Evolutionary conservation across 2,329 filamentous ascomycete genomes (phyloP).

Genomic region (Gnomoniopsis smithogilvyi): DNA sequence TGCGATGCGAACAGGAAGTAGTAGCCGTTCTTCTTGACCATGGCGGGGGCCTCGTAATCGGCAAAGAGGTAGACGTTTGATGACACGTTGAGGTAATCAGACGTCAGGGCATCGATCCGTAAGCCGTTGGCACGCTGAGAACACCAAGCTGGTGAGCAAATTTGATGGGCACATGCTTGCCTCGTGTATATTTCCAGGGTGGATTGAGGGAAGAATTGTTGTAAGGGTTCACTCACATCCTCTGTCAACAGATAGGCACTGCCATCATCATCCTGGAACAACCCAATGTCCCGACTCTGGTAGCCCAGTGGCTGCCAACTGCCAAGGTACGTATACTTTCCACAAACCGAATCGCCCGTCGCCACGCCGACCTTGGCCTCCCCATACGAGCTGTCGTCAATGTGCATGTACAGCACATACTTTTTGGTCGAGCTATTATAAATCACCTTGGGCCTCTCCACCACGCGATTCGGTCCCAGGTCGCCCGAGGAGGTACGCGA

Average conservation of each 20-base stretch:
- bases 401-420: slow-evolving; percentile 68
- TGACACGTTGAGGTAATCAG: slow-evolving; percentile 53
- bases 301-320: slow-evolving; percentile 31
- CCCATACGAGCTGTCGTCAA: slow-evolving; percentile 57
- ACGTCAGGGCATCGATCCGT: slow-evolving; percentile 52
- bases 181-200: too few relatives aligned
- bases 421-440: slow-evolving; percentile 60
- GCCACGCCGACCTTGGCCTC: slow-evolving; percentile 65
- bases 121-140: slow-evolving; percentile 48
- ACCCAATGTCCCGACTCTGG: slow-evolving; percentile 46
- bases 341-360: slow-evolving; percentile 56
- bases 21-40: slow-evolving; percentile 58
- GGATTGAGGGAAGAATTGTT: too few relatives aligned
- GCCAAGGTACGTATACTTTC: slow-evolving; percentile 44
- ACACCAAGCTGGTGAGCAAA: neutral
- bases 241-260: slow-evolving; percentile 60
- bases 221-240: slow-evolving; percentile 58
- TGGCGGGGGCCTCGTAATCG: slow-evolving; percentile 57
- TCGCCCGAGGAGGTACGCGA: slow-evolving; percentile 50
- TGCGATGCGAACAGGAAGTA: slow-evolving; percentile 65
- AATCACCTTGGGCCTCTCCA: slow-evolving; percentile 68
- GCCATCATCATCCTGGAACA: slow-evolving; percentile 62
- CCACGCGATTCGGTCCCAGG: slow-evolving; percentile 58
- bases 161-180: neutral
- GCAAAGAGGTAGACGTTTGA: slow-evolving; percentile 47